These are phyloP conservation scores for Chlorella ohadii DNA, from an alignment of 139 green algal genomes.

Conservation along the genomic window DNA sequence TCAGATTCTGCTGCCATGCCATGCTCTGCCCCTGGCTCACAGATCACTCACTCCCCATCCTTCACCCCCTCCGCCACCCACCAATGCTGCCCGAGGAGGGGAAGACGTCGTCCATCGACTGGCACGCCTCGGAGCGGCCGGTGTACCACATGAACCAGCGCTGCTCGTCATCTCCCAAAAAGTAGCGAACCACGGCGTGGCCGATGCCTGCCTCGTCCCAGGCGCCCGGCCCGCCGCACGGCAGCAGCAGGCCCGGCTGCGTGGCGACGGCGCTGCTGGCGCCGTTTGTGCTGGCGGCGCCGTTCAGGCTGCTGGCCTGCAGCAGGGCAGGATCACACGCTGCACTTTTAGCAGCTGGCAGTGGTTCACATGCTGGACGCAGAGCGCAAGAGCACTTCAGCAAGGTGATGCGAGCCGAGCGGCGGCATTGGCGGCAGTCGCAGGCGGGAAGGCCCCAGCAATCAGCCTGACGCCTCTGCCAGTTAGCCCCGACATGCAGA, in stretches of 20 bases:
- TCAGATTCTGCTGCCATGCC: too few relatives aligned
- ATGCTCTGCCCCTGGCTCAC: neutral
- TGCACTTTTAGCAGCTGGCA: too few relatives aligned
- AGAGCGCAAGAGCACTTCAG: too few relatives aligned
- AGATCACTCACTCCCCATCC: neutral
- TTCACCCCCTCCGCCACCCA: constrained; percentile 7
- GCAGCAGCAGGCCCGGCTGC: constrained; percentile 69
- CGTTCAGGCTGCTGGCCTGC: constrained; percentile 1
- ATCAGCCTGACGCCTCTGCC: too few relatives aligned
- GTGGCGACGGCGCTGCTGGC: constrained; percentile 5
- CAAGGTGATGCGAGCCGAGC: too few relatives aligned
- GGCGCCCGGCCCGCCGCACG: constrained; percentile 52
- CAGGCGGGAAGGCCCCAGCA: too few relatives aligned
- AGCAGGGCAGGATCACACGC: too few relatives aligned
- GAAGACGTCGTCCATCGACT: constrained; percentile 57
- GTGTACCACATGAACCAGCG: constrained; percentile 94
- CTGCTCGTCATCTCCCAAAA: constrained; percentile 81
- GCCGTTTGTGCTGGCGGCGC: neutral
- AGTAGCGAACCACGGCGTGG: constrained; percentile 83
- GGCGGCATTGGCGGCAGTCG: too few relatives aligned
- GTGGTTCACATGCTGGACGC: too few relatives aligned
- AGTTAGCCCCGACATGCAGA: too few relatives aligned
- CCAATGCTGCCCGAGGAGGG: constrained; percentile 69
- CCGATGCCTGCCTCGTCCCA: constrained; percentile 81
- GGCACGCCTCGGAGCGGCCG: constrained; percentile 42